Conservation (phyloP, 805 yeast species). For the Kockiozyma suomiensis region DNA sequence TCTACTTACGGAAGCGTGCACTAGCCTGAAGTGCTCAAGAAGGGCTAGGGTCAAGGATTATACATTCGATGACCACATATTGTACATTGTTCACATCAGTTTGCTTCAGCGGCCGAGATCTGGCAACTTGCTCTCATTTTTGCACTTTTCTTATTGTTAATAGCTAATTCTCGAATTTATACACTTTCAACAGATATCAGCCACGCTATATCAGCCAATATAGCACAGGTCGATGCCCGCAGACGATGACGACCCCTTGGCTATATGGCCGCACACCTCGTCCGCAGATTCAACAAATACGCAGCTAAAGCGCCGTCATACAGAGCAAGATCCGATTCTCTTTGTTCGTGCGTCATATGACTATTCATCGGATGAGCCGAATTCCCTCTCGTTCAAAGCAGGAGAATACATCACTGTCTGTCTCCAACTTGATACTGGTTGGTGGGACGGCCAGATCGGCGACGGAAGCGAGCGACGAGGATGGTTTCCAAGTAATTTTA, state of each 20-base stretch:
- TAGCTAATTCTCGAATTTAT: too few relatives aligned
- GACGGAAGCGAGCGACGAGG: conserved; percentile 43
- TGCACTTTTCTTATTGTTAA: too few relatives aligned
- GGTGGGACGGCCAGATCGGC: conserved; percentile 49
- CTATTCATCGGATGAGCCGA: conserved; percentile 73
- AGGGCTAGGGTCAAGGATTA: too few relatives aligned
- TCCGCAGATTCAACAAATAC: not conserved
- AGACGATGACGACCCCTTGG: conserved; percentile 5
- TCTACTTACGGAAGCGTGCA: too few relatives aligned
- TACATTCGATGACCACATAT: too few relatives aligned
- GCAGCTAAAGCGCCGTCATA: not conserved
- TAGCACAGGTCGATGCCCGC: not conserved
- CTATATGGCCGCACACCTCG: not conserved
- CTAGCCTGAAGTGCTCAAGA: too few relatives aligned
- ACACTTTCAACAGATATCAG: not conserved
- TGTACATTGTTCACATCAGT: too few relatives aligned
- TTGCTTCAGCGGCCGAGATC: too few relatives aligned
- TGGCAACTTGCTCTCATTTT: too few relatives aligned
- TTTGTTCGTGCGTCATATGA: conserved; percentile 83
- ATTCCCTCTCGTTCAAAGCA: conserved; percentile 43
- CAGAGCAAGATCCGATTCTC: conserved; percentile 23
- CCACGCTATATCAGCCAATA: not conserved
- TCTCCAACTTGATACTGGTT: conserved; percentile 46
- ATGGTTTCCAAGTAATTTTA: conserved; percentile 52
- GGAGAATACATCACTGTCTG: conserved; percentile 46